A percentile compares a stretch with the other conserved stretches of the same genome.
Evolutionary conservation across 148 eudicot species (phyloP).

Genomic region (Polygonum maritimum): DNA sequence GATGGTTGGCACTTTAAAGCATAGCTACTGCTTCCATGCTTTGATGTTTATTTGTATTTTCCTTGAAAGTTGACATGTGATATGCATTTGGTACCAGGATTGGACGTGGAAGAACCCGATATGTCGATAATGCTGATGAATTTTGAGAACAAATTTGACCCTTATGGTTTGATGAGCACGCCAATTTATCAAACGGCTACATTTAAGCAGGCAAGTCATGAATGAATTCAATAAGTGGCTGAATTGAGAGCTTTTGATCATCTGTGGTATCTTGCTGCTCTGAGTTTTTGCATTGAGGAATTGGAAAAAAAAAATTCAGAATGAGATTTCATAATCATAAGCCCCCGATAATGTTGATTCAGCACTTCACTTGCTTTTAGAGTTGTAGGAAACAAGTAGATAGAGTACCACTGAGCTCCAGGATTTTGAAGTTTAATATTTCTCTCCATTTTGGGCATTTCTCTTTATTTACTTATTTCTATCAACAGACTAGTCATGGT

Average conservation of each 20-base stretch:
- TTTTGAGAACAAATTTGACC: constrained; percentile 70
- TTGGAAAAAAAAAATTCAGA: background rate
- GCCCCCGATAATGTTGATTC: background rate
- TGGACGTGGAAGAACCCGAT: constrained; percentile 47
- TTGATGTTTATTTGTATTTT: background rate
- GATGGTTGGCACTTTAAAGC: constrained; percentile 32
- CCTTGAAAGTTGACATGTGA: background rate
- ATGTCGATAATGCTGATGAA: constrained; percentile 85
- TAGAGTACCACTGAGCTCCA: background rate
- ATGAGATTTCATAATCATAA: background rate
- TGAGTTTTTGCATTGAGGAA: background rate
- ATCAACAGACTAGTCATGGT: background rate
- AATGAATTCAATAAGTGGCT: background rate
- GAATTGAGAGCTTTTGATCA: background rate
- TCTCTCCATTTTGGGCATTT: background rate
- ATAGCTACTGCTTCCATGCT: background rate
- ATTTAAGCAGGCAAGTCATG: constrained; percentile 72
- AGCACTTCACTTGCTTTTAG: background rate
- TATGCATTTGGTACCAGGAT: constrained; percentile 21
- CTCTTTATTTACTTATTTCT: background rate
- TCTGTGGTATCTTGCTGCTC: background rate
- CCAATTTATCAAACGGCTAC: constrained; percentile 98
- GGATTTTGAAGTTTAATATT: background rate
- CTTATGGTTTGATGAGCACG: constrained; percentile 72
- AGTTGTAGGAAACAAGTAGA: background rate